A percentile compares a stretch with the other conserved stretches of the same genome.
These are phyloP conservation scores for Thamnidium elegans DNA, from an alignment of 192 early-diverging fungal species.

Conservation along the genomic window DNA sequence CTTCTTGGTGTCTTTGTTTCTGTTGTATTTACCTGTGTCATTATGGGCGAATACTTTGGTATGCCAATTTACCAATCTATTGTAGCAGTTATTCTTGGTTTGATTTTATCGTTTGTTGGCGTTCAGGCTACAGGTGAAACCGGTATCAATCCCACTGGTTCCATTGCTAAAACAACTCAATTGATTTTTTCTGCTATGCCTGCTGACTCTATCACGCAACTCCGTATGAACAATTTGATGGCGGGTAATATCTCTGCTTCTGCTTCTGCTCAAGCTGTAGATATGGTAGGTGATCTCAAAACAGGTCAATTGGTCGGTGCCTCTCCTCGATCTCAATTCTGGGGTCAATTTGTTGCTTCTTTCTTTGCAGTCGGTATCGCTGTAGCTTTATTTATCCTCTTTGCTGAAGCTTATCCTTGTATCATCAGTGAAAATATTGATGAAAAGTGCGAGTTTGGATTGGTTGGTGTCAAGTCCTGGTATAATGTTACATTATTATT, in stretches of 20 bases:
- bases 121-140: slow-evolving; percentile 61
- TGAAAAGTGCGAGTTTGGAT: slow-evolving; percentile 33
- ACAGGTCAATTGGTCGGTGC: slow-evolving; percentile 64
- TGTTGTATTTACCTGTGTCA: slow-evolving; percentile 50
- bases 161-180: slow-evolving; percentile 65
- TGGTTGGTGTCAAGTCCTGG: slow-evolving; percentile 36
- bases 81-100: slow-evolving; percentile 59
- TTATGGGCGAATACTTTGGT: slow-evolving; percentile 55
- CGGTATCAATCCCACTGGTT: slow-evolving; percentile 64
- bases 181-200: slow-evolving; percentile 61
- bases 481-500: slow-evolving; percentile 43
- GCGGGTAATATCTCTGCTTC: slow-evolving; percentile 59
- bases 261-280: slow-evolving; percentile 57
- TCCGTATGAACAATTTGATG: slow-evolving; percentile 57
- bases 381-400: slow-evolving; percentile 58
- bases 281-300: slow-evolving; percentile 74
- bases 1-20: slow-evolving; percentile 48
- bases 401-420: slow-evolving; percentile 64
- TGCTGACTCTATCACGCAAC: slow-evolving; percentile 25
- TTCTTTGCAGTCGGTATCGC: slow-evolving; percentile 54
- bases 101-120: slow-evolving; percentile 65
- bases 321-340: slow-evolving; percentile 61
- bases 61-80: slow-evolving; percentile 59
- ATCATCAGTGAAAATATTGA: slow-evolving; percentile 32
- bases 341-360: slow-evolving; percentile 62